A percentile compares a stretch with the other conserved stretches of the same genome.
Conservation (phyloP, 768 basidiomycete genomes). For the Dentipellis sp. region DNA sequence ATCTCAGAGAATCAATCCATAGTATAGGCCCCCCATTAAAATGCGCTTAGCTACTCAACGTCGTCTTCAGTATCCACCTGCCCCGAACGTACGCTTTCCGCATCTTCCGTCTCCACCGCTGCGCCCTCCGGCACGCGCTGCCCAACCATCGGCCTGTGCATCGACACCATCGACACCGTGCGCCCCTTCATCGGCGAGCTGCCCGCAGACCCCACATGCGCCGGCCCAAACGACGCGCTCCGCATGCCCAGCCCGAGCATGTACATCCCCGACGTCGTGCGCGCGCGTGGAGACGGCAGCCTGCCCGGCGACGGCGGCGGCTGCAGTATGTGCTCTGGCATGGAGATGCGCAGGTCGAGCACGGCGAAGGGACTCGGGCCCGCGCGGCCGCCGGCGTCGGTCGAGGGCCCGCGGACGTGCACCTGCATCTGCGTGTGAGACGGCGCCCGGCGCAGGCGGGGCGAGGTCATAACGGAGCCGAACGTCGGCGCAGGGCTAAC, state of each 20-base stretch:
- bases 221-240: conserved; percentile 21
- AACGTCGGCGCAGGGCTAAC: conserved; percentile 48
- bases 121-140: not conserved
- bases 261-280: conserved; percentile 55
- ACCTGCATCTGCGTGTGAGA: conserved; percentile 21
- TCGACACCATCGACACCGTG: not conserved
- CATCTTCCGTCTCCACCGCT: too few relatives aligned
- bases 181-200: not conserved
- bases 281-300: conserved; percentile 25
- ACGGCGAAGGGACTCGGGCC: conserved; percentile 28
- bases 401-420: conserved; percentile 16
- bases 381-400: not conserved
- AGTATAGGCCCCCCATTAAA: too few relatives aligned
- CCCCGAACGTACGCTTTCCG: too few relatives aligned
- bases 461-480: conserved; percentile 62
- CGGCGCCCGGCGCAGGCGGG: conserved; percentile 41
- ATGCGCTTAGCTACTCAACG: too few relatives aligned
- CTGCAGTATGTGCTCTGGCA: conserved; percentile 34
- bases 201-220: not conserved
- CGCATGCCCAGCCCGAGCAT: conserved; percentile 49
- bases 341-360: conserved; percentile 47
- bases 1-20: too few relatives aligned
- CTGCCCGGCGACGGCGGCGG: conserved; percentile 12
- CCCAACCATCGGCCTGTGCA: not conserved
- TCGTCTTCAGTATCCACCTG: too few relatives aligned